Conservation (phyloP, 83 land plant species). For the Isoetes engelmannii region DNA sequence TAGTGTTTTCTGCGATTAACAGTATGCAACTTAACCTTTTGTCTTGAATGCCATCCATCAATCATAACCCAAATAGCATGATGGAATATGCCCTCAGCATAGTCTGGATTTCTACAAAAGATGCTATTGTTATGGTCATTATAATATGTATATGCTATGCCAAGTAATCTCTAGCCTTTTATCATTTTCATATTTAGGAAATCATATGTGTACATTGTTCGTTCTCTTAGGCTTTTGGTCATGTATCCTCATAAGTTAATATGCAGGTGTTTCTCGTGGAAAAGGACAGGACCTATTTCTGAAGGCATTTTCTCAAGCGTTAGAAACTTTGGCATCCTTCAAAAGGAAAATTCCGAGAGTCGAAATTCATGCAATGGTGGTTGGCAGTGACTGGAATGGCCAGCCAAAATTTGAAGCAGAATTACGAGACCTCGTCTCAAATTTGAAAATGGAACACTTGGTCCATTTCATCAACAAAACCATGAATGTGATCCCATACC, state of each 20-base stretch:
- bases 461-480: constrained; percentile 89
- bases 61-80: background rate
- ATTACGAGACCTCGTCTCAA: constrained; percentile 52
- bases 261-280: constrained; percentile 91
- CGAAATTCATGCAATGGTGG: constrained; percentile 72
- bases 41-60: background rate
- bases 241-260: background rate
- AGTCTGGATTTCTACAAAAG: background rate
- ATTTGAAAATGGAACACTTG: constrained; percentile 44
- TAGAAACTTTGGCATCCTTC: constrained; percentile 25
- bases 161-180: too few species aligned
- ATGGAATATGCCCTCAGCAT: background rate
- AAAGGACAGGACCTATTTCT: constrained; percentile 93
- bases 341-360: constrained; percentile 3
- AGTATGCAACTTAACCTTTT: constrained; percentile 35
- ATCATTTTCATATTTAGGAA: too few species aligned
- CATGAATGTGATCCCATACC: constrained; percentile 69
- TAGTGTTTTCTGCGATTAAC: constrained; percentile 77
- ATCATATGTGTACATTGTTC: too few species aligned
- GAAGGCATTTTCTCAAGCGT: constrained; percentile 52
- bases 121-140: background rate
- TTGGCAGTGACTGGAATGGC: constrained; percentile 80
- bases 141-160: constrained; percentile 13
- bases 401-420: constrained; percentile 67
- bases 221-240: background rate